Evolutionary conservation across 257 asterid genomes (phyloP).

Genomic region (Solanum corneliomulleri): DNA sequence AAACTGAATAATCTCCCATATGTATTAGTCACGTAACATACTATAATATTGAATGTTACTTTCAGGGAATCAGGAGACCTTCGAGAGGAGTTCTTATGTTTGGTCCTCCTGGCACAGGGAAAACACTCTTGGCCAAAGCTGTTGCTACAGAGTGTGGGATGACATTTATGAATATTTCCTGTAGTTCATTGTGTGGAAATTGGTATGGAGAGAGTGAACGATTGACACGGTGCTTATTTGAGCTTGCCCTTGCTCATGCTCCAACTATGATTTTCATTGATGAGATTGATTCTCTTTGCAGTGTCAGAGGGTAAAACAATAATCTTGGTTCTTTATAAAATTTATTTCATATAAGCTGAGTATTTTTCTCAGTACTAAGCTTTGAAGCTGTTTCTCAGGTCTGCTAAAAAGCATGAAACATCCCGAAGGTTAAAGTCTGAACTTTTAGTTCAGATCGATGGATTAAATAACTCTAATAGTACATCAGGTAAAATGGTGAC

Average conservation of each 20-base stretch:
- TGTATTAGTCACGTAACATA: too few species aligned
- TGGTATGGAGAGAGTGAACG: conserved; percentile 99
- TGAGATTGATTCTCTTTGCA: conserved; percentile 41
- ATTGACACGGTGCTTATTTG: conserved; percentile 88
- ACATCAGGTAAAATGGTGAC: conserved; percentile 22
- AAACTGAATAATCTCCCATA: too few species aligned
- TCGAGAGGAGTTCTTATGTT: conserved; percentile 29
- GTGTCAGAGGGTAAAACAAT: neutral
- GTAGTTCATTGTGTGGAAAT: conserved; percentile 82
- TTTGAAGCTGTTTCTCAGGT: conserved; percentile 26
- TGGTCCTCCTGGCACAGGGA: conserved; percentile 98
- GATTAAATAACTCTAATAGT: conserved; percentile 69
- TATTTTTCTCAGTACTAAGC: neutral
- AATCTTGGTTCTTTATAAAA: too few species aligned
- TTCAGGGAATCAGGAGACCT: too few species aligned
- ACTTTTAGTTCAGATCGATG: conserved; percentile 85
- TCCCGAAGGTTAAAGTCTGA: conserved; percentile 89
- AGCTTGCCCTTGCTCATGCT: conserved; percentile 90
- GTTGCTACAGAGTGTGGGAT: conserved; percentile 98
- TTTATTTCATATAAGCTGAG: too few species aligned
- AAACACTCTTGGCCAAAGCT: conserved; percentile 94
- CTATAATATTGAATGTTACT: too few species aligned
- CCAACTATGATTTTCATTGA: conserved; percentile 94
- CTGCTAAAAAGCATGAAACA: conserved; percentile 88
- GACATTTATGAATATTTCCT: conserved; percentile 84